Conservation (phyloP, 768 basidiomycete species). For the Phylloporus arenicola region DNA sequence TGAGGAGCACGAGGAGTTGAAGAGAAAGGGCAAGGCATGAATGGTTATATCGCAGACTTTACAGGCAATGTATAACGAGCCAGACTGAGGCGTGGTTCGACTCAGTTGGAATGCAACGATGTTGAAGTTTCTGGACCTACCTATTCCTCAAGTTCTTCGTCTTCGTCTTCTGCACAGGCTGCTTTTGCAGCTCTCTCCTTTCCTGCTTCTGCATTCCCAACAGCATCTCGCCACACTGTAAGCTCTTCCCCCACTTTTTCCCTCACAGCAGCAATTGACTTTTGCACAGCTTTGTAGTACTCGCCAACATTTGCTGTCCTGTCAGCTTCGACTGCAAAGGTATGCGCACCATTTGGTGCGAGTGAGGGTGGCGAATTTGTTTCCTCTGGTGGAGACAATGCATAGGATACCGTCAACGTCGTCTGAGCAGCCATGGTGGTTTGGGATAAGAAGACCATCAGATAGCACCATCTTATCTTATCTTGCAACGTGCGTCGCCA, state of each 20-base stretch:
- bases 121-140: not conserved
- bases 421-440: conserved; percentile 14
- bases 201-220: conserved; percentile 56
- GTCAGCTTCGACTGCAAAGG: conserved; percentile 22
- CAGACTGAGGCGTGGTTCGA: not conserved
- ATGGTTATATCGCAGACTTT: not conserved
- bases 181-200: conserved; percentile 49
- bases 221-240: conserved; percentile 69
- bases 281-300: too few species aligned
- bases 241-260: too few species aligned
- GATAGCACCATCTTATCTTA: too few species aligned
- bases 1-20: conserved; percentile 46
- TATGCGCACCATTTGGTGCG: conserved; percentile 18
- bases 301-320: too few species aligned
- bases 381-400: conserved; percentile 19
- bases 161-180: conserved; percentile 36
- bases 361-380: conserved; percentile 17
- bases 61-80: not conserved
- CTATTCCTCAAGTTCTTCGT: conserved; percentile 41
- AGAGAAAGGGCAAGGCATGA: conserved; percentile 38
- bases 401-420: conserved; percentile 18
- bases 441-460: conserved; percentile 1
- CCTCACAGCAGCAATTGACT: too few species aligned
- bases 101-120: not conserved
- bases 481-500: too few species aligned